A percentile compares a stretch with the other conserved stretches of the same genome.
Evolutionary conservation across 768 basidiomycete genomes (phyloP).

Genomic region (Rhodotorula toruloides): DNA sequence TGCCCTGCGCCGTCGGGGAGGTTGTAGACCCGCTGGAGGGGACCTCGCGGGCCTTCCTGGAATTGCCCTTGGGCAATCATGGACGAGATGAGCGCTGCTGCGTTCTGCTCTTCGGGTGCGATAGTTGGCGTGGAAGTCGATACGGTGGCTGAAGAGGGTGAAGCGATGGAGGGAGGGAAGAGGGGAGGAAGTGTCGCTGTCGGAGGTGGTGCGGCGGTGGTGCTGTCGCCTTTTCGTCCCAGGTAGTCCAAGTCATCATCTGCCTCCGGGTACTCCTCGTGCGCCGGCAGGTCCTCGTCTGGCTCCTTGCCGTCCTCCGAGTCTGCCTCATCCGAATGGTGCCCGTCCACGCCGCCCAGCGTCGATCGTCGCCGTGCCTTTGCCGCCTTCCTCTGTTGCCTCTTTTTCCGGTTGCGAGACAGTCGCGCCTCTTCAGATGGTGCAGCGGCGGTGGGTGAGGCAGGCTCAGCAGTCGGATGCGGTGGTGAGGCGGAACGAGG

Average conservation of each 20-base stretch:
- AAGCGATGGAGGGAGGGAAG: too few relatives aligned
- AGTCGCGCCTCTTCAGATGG: neutral
- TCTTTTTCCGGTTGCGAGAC: neutral
- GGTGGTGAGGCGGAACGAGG: neutral
- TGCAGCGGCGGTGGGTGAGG: neutral
- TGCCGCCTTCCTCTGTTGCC: neutral
- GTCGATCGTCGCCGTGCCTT: neutral
- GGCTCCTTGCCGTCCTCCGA: neutral
- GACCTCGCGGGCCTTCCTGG: neutral
- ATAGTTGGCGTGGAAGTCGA: too few relatives aligned
- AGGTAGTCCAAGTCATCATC: conserved; percentile 2
- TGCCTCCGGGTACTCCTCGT: neutral
- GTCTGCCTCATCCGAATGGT: neutral
- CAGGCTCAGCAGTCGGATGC: neutral
- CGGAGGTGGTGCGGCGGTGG: too few relatives aligned
- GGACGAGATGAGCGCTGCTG: neutral
- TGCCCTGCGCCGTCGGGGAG: neutral
- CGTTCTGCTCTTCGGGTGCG: too few relatives aligned
- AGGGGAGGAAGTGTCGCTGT: too few relatives aligned
- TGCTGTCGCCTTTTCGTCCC: neutral
- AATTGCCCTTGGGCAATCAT: neutral
- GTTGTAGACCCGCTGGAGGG: neutral
- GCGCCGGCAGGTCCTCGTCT: neutral
- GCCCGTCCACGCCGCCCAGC: neutral
- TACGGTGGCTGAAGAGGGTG: too few relatives aligned